phyloP scores from a whole-genome alignment of 345 rosid species.

The Hirschfeldia incana region DNA sequence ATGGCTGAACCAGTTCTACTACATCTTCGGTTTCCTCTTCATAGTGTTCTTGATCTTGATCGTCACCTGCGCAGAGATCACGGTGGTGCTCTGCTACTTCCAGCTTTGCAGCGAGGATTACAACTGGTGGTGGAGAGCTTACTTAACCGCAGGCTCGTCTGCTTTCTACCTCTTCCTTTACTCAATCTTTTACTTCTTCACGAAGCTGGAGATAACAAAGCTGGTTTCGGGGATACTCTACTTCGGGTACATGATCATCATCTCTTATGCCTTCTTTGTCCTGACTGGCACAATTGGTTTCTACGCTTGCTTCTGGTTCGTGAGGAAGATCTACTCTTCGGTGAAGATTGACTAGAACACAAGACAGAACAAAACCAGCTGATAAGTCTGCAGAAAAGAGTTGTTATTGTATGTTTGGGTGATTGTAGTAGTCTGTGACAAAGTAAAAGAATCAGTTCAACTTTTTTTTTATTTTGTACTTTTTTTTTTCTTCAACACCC shows the following conservation, averaged over 20 bases:
- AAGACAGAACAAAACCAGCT: slow-evolving; percentile 13
- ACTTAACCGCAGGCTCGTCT: slow-evolving; percentile 92
- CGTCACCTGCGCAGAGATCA: slow-evolving; percentile 93
- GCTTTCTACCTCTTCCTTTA: slow-evolving; percentile 94
- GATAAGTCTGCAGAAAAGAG: slow-evolving; percentile 18
- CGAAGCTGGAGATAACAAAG: slow-evolving; percentile 92
- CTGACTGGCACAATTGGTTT: slow-evolving; percentile 94
- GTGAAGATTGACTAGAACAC: slow-evolving; percentile 83
- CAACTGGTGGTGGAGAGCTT: slow-evolving; percentile 99
- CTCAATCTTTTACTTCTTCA: slow-evolving; percentile 93
- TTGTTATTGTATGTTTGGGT: slow-evolving; percentile 37
- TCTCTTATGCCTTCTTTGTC: slow-evolving; percentile 89
- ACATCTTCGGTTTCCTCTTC: slow-evolving; percentile 98
- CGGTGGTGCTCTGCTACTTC: slow-evolving; percentile 93
- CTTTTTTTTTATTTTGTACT: slow-evolving; percentile 24
- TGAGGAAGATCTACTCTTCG: slow-evolving; percentile 89
- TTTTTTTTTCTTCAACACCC: slow-evolving; percentile 8
- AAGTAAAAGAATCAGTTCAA: slow-evolving; percentile 19
- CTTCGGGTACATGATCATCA: slow-evolving; percentile 87
- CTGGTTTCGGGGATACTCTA: slow-evolving; percentile 85
- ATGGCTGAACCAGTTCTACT: slow-evolving; percentile 99
- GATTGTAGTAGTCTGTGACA: slow-evolving; percentile 38
- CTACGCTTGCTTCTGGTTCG: slow-evolving; percentile 98
- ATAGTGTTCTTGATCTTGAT: slow-evolving; percentile 81
- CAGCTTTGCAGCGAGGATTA: slow-evolving; percentile 97